These are phyloP conservation scores for Ophiosphaerella korrae DNA, from an alignment of 2,329 filamentous ascomycete species.

Conservation along the genomic window DNA sequence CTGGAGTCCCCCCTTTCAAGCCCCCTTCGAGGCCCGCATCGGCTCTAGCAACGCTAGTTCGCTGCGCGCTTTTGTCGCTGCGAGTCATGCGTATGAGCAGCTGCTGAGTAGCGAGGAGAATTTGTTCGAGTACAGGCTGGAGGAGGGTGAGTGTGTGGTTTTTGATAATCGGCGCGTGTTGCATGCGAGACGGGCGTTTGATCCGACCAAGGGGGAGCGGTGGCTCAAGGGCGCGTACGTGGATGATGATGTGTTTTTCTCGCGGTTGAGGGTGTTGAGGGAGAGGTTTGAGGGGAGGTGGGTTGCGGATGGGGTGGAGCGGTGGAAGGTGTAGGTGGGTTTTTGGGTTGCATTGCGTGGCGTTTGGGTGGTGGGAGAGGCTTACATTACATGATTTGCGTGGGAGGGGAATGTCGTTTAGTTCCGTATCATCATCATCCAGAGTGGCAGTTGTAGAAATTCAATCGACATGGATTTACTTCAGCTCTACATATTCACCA, in stretches of 20 bases:
- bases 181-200: constrained; percentile 81
- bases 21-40: constrained; percentile 51
- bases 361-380: too few species aligned
- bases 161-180: constrained; percentile 88
- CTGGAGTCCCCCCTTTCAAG: constrained; percentile 85
- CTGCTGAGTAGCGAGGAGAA: constrained; percentile 63
- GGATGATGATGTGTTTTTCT: constrained; percentile 65
- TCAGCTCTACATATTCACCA: too few species aligned
- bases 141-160: constrained; percentile 86
- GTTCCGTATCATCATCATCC: too few species aligned
- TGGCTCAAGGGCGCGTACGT: constrained; percentile 90
- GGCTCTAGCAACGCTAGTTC: constrained; percentile 33
- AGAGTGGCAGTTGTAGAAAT: too few species aligned
- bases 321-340: constrained; percentile 17
- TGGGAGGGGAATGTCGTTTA: too few species aligned
- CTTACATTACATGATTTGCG: too few species aligned
- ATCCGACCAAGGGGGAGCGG: constrained; percentile 67
- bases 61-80: constrained; percentile 42
- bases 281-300: constrained; percentile 42
- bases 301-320: constrained; percentile 42
- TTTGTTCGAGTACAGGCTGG: constrained; percentile 73
- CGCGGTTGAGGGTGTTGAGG: constrained; percentile 51
- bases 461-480: too few species aligned
- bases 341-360: too few species aligned
- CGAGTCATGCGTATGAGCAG: constrained; percentile 61